Base-by-base conservation (phyloP, 2,329 filamentous ascomycete genomes). In the Colletotrichum sp. region DNA sequence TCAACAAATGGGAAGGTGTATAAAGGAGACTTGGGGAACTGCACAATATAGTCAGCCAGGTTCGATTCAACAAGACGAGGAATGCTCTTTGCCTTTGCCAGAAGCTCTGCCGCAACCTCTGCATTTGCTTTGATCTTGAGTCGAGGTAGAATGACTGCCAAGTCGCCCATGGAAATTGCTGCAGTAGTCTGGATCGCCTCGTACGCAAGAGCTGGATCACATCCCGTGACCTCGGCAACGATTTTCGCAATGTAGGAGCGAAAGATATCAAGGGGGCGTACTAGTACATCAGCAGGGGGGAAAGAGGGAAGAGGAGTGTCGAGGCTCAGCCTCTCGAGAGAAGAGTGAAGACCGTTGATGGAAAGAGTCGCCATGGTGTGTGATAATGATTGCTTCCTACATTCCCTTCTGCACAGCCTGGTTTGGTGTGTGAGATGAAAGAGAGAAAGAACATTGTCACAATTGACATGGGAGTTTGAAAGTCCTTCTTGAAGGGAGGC, bases 11-110 rank as follows among this genome's bases (percentile, higher is more conserved):
- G 92, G 73, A 88, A 87, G 76, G 88, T 85, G 76, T 93, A 86
- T 32, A 93, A 86, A 32, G 91, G 89, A 65, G 90, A 91, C 61
- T 89, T 88, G 43, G 90, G 89, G 79, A 92, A 92, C 81, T 91
- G 55, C 52, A 9, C 70, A n/a, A 4, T 34, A 6, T 3, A 1
- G 10, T 76, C 2, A 73, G 57, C 18, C 7, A 21, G 43, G 3
- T 16, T 4, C 1, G 2, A 1, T 21, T 1, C 3, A 6, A 14
- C n/a, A n/a, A n/a, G n/a, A n/a, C n/a, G n/a, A n/a, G 2, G 2
- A 14, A 4, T 5, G 0, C 0, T 32, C 9, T 30, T 4, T 43
- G 65, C 69, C 57, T 72, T 72, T 0, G 16, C 57, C 7, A 75
- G 69, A 18, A 75, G 55, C 32, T 59, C 43, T 2, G 73, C 69